Evolutionary conservation across 2,329 filamentous ascomycete species (phyloP).

Genomic region (Geosmithia morbida): DNA sequence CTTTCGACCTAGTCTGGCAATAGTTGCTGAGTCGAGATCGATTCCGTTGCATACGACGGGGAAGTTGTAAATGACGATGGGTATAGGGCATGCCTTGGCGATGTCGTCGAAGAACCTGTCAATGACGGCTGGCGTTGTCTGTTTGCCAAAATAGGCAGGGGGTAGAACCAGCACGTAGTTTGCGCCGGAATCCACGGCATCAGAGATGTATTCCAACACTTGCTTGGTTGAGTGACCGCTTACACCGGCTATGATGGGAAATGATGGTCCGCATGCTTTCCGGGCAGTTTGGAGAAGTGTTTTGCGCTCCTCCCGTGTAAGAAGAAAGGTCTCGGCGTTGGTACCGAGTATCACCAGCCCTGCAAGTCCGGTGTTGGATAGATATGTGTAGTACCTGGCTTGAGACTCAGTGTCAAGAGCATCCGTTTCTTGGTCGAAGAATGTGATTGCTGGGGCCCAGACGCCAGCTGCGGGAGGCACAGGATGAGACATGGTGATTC

Average conservation of each 20-base stretch:
- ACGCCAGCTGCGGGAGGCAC: slow-evolving; percentile 18
- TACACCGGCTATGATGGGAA: slow-evolving; percentile 66
- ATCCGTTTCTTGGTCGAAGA: slow-evolving; percentile 35
- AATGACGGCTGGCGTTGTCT: slow-evolving; percentile 41
- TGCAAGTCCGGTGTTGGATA: slow-evolving; percentile 27
- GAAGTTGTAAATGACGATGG: slow-evolving; percentile 55
- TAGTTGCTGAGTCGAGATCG: slow-evolving; percentile 50
- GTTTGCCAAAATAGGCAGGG: slow-evolving; percentile 50
- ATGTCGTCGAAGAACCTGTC: slow-evolving; percentile 45
- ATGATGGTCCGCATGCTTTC: slow-evolving; percentile 69
- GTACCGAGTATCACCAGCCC: slow-evolving; percentile 41
- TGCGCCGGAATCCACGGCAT: slow-evolving; percentile 46
- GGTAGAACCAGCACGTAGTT: slow-evolving; percentile 48
- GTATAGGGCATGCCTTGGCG: slow-evolving; percentile 32
- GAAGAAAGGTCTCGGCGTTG: slow-evolving; percentile 39
- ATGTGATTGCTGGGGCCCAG: slow-evolving; percentile 38
- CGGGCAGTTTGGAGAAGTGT: slow-evolving; percentile 47
- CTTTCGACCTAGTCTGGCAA: slow-evolving; percentile 34
- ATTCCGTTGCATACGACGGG: slow-evolving; percentile 54
- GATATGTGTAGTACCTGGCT: slow-evolving; percentile 34
- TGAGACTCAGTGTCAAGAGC: slow-evolving; percentile 31
- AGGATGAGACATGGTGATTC: background rate
- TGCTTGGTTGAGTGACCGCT: slow-evolving; percentile 52
- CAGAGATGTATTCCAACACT: slow-evolving; percentile 41
- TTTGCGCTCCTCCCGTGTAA: slow-evolving; percentile 43